phyloP scores from a whole-genome alignment of 768 basidiomycete genomes.

The Trametes gibbosa region DNA sequence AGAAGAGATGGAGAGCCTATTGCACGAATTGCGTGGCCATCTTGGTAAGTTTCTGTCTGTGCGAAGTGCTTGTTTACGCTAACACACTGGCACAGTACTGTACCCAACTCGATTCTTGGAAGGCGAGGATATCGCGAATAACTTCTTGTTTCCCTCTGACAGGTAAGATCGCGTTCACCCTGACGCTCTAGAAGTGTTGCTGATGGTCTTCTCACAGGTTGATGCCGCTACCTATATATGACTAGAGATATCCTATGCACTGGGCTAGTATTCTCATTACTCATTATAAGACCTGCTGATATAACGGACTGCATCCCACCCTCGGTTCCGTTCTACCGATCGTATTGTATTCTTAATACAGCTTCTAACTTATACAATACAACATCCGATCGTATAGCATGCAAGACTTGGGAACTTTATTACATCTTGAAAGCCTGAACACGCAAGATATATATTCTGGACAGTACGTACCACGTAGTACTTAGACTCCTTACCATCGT shows the following conservation, averaged over 20 bases:
- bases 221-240: slow-evolving; percentile 73
- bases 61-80: neutral
- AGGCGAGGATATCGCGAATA: slow-evolving; percentile 88
- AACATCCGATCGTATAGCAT: neutral
- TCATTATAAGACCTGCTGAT: neutral
- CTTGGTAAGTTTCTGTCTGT: slow-evolving; percentile 54
- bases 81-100: slow-evolving; percentile 50
- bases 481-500: no score
- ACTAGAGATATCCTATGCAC: slow-evolving; percentile 32
- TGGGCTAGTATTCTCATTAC: neutral
- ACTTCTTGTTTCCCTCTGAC: slow-evolving; percentile 92
- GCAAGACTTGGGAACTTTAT: no score
- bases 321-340: neutral
- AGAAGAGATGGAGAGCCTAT: slow-evolving; percentile 84
- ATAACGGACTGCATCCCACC: neutral
- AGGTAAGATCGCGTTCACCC: slow-evolving; percentile 42
- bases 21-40: slow-evolving; percentile 79
- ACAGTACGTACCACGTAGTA: no score
- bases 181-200: neutral
- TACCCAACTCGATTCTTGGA: slow-evolving; percentile 88
- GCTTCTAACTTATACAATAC: neutral
- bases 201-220: slow-evolving; percentile 42
- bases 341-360: neutral
- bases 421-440: no score
- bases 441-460: no score